A percentile compares a stretch with the other conserved stretches of the same genome.
These are phyloP conservation scores for Blastocrithidia nonstop DNA, from an alignment of 208 protist species.

Conservation along the genomic window DNA sequence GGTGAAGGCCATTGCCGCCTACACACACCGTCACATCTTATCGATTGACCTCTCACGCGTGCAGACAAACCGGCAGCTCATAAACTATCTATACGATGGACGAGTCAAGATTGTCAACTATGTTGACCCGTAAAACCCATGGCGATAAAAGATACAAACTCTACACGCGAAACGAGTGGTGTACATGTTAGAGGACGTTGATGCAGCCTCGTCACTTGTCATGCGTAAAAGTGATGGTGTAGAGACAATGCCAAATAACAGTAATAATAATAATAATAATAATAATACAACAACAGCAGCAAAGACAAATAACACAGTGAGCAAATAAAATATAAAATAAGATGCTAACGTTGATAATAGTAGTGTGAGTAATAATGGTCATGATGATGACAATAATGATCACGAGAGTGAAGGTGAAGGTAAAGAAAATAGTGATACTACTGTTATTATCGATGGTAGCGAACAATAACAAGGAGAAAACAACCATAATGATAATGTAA, in stretches of 20 bases:
- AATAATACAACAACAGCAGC: too few relatives aligned
- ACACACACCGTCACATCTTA: slow-evolving; percentile 69
- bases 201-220: slow-evolving; percentile 51
- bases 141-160: slow-evolving; percentile 3
- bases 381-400: background rate
- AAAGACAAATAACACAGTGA: too few relatives aligned
- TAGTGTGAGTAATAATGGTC: too few relatives aligned
- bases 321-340: too few relatives aligned
- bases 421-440: background rate
- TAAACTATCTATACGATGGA: slow-evolving; percentile 74
- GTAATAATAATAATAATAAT: too few relatives aligned
- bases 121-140: slow-evolving; percentile 2
- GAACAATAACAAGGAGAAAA: too few relatives aligned
- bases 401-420: background rate
- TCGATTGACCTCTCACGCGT: slow-evolving; percentile 72
- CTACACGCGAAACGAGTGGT: slow-evolving; percentile 49
- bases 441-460: too few relatives aligned
- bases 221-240: slow-evolving; percentile 17
- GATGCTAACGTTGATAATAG: too few relatives aligned
- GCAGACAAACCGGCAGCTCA: slow-evolving; percentile 65
- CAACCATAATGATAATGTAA: too few relatives aligned
- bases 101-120: slow-evolving; percentile 25
- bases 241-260: background rate
- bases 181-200: slow-evolving; percentile 79
- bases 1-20: slow-evolving; percentile 75